A percentile compares a stretch with the other conserved stretches of the same genome.
phyloP scores from a whole-genome alignment of 768 basidiomycete species.

The Rhizopogon vesiculosus region DNA sequence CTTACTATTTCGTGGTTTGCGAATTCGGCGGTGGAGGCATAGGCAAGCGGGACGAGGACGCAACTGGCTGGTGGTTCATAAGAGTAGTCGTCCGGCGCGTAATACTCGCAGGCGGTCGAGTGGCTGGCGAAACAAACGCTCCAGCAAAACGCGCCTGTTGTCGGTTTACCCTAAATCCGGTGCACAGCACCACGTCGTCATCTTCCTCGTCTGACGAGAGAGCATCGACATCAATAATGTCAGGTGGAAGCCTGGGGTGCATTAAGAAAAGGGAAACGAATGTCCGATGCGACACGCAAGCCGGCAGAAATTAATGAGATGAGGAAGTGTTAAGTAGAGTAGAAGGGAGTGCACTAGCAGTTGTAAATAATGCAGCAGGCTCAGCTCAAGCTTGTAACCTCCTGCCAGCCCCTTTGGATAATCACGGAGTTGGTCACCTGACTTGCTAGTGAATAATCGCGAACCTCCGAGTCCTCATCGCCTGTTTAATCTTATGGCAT shows the following conservation, averaged over 20 bases:
- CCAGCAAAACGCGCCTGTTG: neutral
- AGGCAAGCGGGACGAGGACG: slow-evolving; percentile 6
- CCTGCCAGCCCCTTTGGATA: slow-evolving; percentile 45
- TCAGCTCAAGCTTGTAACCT: slow-evolving; percentile 42
- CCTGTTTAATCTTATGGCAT: no score
- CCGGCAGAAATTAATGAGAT: no score
- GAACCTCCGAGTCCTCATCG: no score
- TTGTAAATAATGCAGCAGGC: slow-evolving; percentile 34
- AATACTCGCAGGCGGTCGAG: slow-evolving; percentile 5
- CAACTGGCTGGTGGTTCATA: slow-evolving; percentile 2
- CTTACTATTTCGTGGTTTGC: neutral
- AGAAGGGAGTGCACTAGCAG: neutral
- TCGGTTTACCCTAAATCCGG: slow-evolving; percentile 10
- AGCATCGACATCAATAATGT: slow-evolving; percentile 24
- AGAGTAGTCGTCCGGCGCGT: slow-evolving; percentile 13
- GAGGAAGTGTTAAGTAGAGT: neutral
- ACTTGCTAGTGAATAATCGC: no score
- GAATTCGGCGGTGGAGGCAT: neutral
- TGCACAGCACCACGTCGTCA: slow-evolving; percentile 11
- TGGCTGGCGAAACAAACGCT: no score
- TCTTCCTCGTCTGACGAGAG: neutral
- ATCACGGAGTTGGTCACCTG: no score
- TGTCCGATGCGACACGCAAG: no score
- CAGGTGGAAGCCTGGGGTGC: neutral
- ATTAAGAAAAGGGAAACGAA: neutral